Base-by-base conservation (phyloP, 345 rosid species). In the Boechera stricta region DNA sequence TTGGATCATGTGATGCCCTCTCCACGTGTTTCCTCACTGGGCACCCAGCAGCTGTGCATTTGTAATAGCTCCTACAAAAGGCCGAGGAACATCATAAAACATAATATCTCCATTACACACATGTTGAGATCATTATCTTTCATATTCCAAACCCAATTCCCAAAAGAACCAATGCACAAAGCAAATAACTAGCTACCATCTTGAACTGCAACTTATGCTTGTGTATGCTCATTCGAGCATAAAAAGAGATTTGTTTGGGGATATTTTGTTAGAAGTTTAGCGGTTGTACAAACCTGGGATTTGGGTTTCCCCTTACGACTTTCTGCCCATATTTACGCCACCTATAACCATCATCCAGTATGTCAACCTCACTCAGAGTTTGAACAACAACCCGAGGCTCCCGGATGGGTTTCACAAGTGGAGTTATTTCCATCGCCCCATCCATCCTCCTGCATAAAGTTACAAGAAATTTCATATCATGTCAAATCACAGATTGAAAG, bases 251-350 rank as follows among this genome's bases (percentile, higher is more conserved):
- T 44, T 70, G 13, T 31, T 11, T 32, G 29, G 58, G 8, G 42
- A 39, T 39, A 39, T 39, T 39, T 39, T 49, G 55, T 64, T 16
- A 41, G 15, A 0, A 3, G 32, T 28, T 63, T 10, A 9, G 60
- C 33, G 42, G 32, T 16, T 39, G 72, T 24, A 79, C 63, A 53
- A 80, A 91, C 99, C 99, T 89, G 65, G 99, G 99, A 83, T 95
- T 95, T 64, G 99, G 97, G 85, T 95, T 95, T 74, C 96, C 98
- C 69, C 97, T 85, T 45, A 95, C 99, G 75, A 95, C 96, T 85
- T 95, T 95, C 86, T 95, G 99, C 72, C 98, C 99, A 87, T 95
- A 95, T 81, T 95, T 95, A 87, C 99, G 97, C 99, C 99, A 95
- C 47, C 96, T 82, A 71, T 95, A 95, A 67, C 99, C 99, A 81